Evolutionary conservation across 768 basidiomycete species (phyloP).

Genomic region (Leucogyrophana mollusca): DNA sequence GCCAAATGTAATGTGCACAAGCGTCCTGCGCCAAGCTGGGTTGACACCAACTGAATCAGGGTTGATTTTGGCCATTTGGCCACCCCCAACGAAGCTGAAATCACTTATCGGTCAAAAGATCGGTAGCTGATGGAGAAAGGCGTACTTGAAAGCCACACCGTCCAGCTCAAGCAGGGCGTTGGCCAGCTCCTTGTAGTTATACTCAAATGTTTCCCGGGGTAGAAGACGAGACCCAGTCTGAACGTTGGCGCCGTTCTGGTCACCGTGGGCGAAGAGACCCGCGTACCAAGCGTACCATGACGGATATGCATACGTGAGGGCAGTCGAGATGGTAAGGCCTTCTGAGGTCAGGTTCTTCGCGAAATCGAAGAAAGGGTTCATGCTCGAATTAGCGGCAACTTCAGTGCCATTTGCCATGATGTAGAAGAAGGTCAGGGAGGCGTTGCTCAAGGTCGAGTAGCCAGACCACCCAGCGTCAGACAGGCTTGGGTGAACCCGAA

Average conservation of each 20-base stretch:
- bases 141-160: too few relatives aligned
- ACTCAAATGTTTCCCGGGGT: constrained; percentile 18
- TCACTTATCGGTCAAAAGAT: too few relatives aligned
- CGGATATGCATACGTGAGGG: constrained; percentile 14
- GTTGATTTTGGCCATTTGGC: constrained; percentile 34
- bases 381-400: constrained; percentile 30
- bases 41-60: constrained; percentile 38
- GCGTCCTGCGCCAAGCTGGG: constrained; percentile 43
- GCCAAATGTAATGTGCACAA: constrained; percentile 26
- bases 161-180: constrained; percentile 7
- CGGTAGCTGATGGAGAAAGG: too few relatives aligned
- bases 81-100: constrained; percentile 23
- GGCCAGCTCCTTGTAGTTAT: constrained; percentile 20
- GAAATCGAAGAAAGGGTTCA: constrained; percentile 31
- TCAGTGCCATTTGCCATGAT: constrained; percentile 32
- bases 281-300: constrained; percentile 26
- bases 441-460: too few relatives aligned
- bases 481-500: constrained; percentile 30
- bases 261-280: constrained; percentile 7
- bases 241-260: constrained; percentile 22
- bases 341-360: constrained; percentile 22
- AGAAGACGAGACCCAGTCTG: constrained; percentile 34
- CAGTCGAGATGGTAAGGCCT: constrained; percentile 3
- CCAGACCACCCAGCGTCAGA: constrained; percentile 37
- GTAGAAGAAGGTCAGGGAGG: constrained; percentile 11